phyloP scores from a whole-genome alignment of 495 filamentous ascomycete species.

The Penicillium canariense region DNA sequence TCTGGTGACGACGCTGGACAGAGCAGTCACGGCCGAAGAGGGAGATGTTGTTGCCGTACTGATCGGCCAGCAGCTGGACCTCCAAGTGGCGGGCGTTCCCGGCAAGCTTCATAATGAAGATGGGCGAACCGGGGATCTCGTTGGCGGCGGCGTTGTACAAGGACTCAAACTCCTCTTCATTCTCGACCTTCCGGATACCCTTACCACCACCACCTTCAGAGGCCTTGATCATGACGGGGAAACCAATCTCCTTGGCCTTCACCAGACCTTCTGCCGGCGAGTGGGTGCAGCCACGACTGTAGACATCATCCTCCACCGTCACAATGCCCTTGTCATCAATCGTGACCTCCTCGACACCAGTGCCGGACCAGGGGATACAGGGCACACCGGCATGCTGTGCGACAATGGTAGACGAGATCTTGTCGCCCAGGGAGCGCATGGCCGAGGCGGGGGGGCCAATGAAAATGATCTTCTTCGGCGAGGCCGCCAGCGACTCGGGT shows the following conservation, averaged over 20 bases:
- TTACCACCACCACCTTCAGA: conserved; percentile 99
- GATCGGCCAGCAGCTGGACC: conserved; percentile 94
- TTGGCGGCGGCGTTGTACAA: conserved; percentile 93
- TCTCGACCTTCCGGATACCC: conserved; percentile 95
- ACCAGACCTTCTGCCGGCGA: conserved; percentile 84
- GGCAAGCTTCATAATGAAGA: conserved; percentile 99
- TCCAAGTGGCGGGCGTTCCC: conserved; percentile 96
- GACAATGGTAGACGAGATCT: conserved; percentile 99
- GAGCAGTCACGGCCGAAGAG: conserved; percentile 98
- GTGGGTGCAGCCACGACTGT: conserved; percentile 86
- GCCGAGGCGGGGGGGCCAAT: conserved; percentile 97
- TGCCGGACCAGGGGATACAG: conserved; percentile 98
- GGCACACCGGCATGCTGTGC: conserved; percentile 96
- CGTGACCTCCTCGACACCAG: conserved; percentile 77
- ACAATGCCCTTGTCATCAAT: conserved; percentile 84
- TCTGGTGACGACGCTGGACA: conserved; percentile 97
- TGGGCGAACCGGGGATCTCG: conserved; percentile 98
- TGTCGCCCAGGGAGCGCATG: conserved; percentile 98
- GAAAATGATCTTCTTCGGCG: conserved; percentile 97
- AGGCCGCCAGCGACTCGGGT: conserved; percentile 91
- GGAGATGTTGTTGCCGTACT: conserved; percentile 99
- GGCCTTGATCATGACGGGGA: conserved; percentile 99
- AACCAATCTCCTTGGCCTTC: conserved; percentile 87
- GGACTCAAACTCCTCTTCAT: conserved; percentile 75
- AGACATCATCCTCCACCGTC: conserved; percentile 82